Evolutionary conservation across 2,329 filamentous ascomycete genomes (phyloP).

Genomic region (Phialemoniopsis sp.): DNA sequence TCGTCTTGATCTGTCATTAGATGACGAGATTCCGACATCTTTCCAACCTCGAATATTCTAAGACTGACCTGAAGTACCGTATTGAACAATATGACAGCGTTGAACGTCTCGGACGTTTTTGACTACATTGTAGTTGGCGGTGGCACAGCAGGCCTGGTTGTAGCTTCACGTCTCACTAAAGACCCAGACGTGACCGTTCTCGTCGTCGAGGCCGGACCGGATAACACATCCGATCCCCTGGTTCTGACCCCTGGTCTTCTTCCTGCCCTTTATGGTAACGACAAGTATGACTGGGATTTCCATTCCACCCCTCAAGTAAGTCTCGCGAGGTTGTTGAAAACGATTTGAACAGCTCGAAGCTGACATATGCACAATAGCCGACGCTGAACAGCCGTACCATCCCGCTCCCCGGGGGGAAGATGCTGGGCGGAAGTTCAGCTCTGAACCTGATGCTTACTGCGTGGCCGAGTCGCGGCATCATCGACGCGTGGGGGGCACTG

Average conservation of each 20-base stretch:
- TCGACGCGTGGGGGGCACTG: slow-evolving; percentile 20
- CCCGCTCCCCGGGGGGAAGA: slow-evolving; percentile 26
- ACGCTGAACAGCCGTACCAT: slow-evolving; percentile 21
- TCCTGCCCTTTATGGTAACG: slow-evolving; percentile 22
- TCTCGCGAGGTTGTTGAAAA: not conserved
- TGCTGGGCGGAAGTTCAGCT: slow-evolving; percentile 59
- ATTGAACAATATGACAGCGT: too few relatives aligned
- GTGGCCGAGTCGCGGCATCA: slow-evolving; percentile 16
- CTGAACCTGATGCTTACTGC: slow-evolving; percentile 52
- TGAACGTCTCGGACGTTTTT: slow-evolving; percentile 24
- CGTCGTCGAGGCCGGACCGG: slow-evolving; percentile 32
- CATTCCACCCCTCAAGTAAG: slow-evolving; percentile 26
- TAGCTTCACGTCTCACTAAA: slow-evolving; percentile 37
- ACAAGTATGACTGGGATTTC: slow-evolving; percentile 35
- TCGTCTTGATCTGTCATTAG: too few relatives aligned
- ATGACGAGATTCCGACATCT: too few relatives aligned
- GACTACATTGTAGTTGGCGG: slow-evolving; percentile 46
- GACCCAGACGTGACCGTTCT: slow-evolving; percentile 26
- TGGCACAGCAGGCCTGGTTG: slow-evolving; percentile 43
- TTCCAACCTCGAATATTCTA: too few relatives aligned
- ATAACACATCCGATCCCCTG: slow-evolving; percentile 25
- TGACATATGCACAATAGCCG: slow-evolving; percentile 6
- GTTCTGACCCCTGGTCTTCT: slow-evolving; percentile 30
- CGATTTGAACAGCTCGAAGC: too few relatives aligned
- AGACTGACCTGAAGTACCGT: too few relatives aligned